These are phyloP conservation scores for Mortierella sp. DNA, from an alignment of 371 early-diverging fungal genomes.

Conservation along the genomic window DNA sequence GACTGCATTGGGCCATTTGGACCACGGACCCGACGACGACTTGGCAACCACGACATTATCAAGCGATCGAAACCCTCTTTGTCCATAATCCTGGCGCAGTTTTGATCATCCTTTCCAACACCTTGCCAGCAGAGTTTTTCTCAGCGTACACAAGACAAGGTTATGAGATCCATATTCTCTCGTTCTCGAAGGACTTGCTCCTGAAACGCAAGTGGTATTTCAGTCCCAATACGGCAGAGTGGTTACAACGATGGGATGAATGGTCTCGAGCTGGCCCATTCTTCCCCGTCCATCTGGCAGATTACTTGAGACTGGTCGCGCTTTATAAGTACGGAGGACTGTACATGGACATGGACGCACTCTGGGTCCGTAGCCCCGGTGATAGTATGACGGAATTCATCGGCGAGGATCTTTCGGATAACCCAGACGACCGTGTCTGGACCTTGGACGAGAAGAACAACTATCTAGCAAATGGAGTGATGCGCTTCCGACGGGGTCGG, in stretches of 20 bases:
- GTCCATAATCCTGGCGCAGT: constrained; percentile 73
- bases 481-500: constrained; percentile 75
- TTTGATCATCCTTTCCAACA: constrained; percentile 71
- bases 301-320: constrained; percentile 66
- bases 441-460: constrained; percentile 70
- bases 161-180: constrained; percentile 69
- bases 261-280: constrained; percentile 63
- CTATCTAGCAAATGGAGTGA: constrained; percentile 71
- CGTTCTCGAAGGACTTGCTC: constrained; percentile 67
- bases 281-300: constrained; percentile 72
- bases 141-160: constrained; percentile 64
- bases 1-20: constrained; percentile 76
- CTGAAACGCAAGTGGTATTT: constrained; percentile 72
- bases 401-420: constrained; percentile 67
- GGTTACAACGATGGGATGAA: constrained; percentile 68
- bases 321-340: constrained; percentile 77
- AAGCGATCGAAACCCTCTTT: constrained; percentile 73
- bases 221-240: constrained; percentile 70
- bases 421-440: constrained; percentile 64
- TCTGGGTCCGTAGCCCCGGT: constrained; percentile 72
- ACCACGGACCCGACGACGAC: constrained; percentile 67
- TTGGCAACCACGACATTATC: constrained; percentile 71
- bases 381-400: constrained; percentile 69
- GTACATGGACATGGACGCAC: constrained; percentile 79
- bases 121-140: constrained; percentile 66